A percentile compares a stretch with the other conserved stretches of the same genome.
Conservation (phyloP, 202 grass and related monocot species). For the Dendrocalamus latiflorus region DNA sequence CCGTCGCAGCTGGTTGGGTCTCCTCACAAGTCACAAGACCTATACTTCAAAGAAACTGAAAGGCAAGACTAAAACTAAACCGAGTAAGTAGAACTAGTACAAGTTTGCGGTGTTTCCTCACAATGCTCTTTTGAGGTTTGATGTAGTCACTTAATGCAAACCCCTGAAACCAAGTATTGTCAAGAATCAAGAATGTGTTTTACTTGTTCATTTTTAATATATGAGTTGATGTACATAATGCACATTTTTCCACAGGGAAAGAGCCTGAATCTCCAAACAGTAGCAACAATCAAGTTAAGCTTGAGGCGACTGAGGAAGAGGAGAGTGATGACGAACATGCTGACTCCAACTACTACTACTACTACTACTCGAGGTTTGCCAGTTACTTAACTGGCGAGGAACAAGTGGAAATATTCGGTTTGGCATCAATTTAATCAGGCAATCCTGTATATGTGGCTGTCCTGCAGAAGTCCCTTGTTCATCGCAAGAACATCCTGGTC, state of each 20-base stretch:
- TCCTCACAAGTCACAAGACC: no score
- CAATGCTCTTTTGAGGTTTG: not conserved
- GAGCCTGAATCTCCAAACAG: not conserved
- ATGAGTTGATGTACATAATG: not conserved
- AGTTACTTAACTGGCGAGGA: not conserved
- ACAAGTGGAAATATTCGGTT: not conserved
- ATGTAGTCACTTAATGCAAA: no score
- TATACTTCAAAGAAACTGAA: no score
- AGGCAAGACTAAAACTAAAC: not conserved
- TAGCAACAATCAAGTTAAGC: not conserved
- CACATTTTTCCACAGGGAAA: constrained; percentile 1
- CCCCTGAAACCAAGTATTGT: not conserved
- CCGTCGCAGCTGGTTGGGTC: not conserved
- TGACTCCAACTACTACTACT: constrained; percentile 6
- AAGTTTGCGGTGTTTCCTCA: not conserved
- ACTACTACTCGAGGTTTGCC: constrained; percentile 18
- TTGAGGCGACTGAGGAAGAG: not conserved
- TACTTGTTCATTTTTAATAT: not conserved
- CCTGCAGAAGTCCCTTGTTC: constrained; percentile 7
- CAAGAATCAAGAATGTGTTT: not conserved
- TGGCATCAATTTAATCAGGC: not conserved
- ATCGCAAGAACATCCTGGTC: constrained; percentile 13
- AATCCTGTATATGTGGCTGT: constrained; percentile 21
- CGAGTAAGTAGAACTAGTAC: not conserved
- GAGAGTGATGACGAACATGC: not conserved